Percentiles rank a stretch among this genome's conserved stretches.
Evolutionary conservation across 2,329 filamentous ascomycete species (phyloP).

Genomic region (Penicillium sp.): DNA sequence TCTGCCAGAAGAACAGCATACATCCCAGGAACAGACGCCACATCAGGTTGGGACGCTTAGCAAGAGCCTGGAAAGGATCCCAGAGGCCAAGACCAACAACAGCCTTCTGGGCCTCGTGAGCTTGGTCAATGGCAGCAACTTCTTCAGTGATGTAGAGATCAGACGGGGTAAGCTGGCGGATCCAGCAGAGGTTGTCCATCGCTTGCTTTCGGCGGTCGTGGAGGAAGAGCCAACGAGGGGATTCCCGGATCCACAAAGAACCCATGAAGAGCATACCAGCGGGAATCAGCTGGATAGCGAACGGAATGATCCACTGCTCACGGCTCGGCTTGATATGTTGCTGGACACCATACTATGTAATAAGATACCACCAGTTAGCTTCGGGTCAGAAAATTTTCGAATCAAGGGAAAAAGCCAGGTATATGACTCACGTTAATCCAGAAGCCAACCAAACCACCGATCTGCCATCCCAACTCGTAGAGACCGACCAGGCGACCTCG

Average conservation of each 20-base stretch:
- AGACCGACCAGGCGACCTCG: conserved; percentile 63
- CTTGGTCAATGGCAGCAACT: conserved; percentile 69
- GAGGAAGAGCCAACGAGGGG: conserved; percentile 70
- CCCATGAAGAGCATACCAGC: conserved; percentile 54
- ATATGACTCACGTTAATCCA: conserved; percentile 51
- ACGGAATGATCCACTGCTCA: conserved; percentile 49
- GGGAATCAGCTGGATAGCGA: conserved; percentile 48
- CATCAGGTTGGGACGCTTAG: conserved; percentile 60
- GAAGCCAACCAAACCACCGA: conserved; percentile 55
- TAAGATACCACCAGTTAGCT: conserved; percentile 17
- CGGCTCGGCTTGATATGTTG: conserved; percentile 39
- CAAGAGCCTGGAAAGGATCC: conserved; percentile 66
- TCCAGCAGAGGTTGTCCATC: conserved; percentile 55
- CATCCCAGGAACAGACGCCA: conserved; percentile 74
- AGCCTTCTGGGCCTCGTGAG: conserved; percentile 64
- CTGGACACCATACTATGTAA: conserved; percentile 56
- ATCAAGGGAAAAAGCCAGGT: background rate
- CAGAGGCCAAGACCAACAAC: conserved; percentile 73
- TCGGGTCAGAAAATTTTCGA: background rate
- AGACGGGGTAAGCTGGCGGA: conserved; percentile 46
- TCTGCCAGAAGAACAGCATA: conserved; percentile 79
- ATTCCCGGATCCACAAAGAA: conserved; percentile 65
- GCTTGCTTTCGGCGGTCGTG: conserved; percentile 70
- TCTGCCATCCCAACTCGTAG: conserved; percentile 61
- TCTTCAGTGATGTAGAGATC: conserved; percentile 73